Conservation (phyloP, 768 basidiomycete species). For the Tylopilus sp. region DNA sequence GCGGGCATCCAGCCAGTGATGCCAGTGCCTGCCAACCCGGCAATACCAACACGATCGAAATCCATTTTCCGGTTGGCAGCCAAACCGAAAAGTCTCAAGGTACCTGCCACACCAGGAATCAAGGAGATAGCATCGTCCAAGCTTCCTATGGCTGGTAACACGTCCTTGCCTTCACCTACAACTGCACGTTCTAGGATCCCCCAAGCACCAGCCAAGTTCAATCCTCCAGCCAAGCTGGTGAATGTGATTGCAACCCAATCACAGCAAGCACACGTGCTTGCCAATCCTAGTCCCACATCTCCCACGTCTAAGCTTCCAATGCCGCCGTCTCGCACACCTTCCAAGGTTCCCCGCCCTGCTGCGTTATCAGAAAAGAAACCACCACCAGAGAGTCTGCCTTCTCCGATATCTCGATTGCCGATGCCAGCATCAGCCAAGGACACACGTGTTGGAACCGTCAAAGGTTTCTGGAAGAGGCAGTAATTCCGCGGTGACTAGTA, state of each 20-base stretch:
- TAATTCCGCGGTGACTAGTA: constrained; percentile 11
- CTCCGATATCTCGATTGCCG: constrained; percentile 19
- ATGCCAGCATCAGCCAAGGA: constrained; percentile 25
- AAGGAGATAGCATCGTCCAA: constrained; percentile 10
- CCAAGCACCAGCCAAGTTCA: constrained; percentile 23
- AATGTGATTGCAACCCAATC: constrained; percentile 27
- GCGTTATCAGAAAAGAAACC: constrained; percentile 9
- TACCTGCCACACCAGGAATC: constrained; percentile 3
- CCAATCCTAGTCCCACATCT: not conserved
- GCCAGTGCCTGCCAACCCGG: not conserved
- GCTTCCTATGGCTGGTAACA: constrained; percentile 9
- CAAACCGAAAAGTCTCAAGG: constrained; percentile 24
- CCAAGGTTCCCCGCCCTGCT: constrained; percentile 10
- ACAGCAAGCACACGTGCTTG: constrained; percentile 4
- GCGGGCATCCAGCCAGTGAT: constrained; percentile 18
- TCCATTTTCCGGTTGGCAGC: constrained; percentile 29
- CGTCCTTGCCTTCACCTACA: constrained; percentile 4
- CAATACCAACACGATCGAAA: constrained; percentile 18
- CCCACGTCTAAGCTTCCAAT: constrained; percentile 21
- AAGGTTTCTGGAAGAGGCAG: constrained; percentile 30
- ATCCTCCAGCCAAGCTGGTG: constrained; percentile 29
- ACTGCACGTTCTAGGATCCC: constrained; percentile 18
- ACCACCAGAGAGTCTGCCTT: not conserved
- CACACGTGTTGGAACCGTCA: constrained; percentile 26
- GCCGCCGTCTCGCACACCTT: constrained; percentile 12